Base-by-base conservation (phyloP, 129 eudicot species). In the Kitagawia praeruptora region DNA sequence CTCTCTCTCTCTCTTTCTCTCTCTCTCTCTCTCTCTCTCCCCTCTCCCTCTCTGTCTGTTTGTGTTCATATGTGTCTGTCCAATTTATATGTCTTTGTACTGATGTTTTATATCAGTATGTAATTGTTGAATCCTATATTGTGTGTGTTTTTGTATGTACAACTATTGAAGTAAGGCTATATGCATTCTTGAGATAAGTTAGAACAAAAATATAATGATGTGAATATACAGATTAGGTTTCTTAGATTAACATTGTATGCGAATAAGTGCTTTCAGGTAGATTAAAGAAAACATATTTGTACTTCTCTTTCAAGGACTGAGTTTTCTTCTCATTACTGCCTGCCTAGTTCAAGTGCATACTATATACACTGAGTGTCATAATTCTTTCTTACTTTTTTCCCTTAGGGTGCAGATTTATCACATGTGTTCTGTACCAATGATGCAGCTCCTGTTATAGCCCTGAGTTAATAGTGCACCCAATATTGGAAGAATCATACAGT, bases 381-480 rank as follows among this genome's bases (percentile, higher is more conserved):
- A 42, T 73, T 25, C 9, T 40, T n/a, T 16, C n/a, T 39, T 61
- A 77, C 34, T n/a, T n/a, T 67, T 25, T 74, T 69, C 58, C 49
- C 74, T 75, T 83, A 96, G 99, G 99, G 99, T 81, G 99, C 99
- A 83, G 99, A 96, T 86, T 77, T 96, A 75, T 96, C 99, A 4
- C 99, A 96, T 81, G 97, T 96, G n/a, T 83, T 96, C 64, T 96
- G 99, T 77, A 96, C 97, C 11, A 96, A 80, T 85, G 99, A 96
- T 85, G 98, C 99, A 69, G 97, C 95, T 70, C 92, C 93, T 61
- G 92, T 96, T 77, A 96, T 84, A 96, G 99, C 69, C 99, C 99
- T 19, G 99, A 96, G 89, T 82, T 96, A 80, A 96, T 96, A 70
- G 99, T 96, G 83, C 99, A 96, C 85, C 99, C 99, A 64, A 79